Conservation (phyloP, 345 rosid species). For the Litchi chinensis region DNA sequence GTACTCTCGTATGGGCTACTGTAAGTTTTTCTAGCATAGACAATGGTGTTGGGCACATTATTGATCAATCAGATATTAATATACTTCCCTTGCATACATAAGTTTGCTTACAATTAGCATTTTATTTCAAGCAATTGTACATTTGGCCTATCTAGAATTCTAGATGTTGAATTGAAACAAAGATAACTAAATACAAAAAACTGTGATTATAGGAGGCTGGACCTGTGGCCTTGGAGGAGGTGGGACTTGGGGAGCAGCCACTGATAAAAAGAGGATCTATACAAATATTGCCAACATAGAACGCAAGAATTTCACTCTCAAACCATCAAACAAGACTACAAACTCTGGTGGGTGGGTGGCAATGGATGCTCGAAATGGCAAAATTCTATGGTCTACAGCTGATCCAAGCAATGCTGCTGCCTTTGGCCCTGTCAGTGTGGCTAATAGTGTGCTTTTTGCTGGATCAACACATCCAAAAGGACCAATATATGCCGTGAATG, state of each 20-base stretch:
- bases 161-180: no score
- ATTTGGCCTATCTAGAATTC: no score
- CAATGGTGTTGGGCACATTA: no score
- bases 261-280: conserved; percentile 30
- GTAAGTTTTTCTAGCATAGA: conserved; percentile 22
- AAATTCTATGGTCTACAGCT: conserved; percentile 27
- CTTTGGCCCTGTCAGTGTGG: conserved; percentile 29
- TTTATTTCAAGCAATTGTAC: no score
- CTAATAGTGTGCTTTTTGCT: conserved; percentile 26
- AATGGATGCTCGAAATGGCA: conserved; percentile 24
- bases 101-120: no score
- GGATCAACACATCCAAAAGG: conserved; percentile 26
- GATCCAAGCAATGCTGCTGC: conserved; percentile 22
- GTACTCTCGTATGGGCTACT: conserved; percentile 43
- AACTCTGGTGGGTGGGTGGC: conserved; percentile 34
- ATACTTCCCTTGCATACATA: no score
- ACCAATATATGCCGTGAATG: conserved; percentile 28
- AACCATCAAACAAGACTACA: conserved; percentile 17
- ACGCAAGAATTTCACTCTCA: conserved; percentile 31
- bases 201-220: conserved; percentile 24
- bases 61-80: no score
- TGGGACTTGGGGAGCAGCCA: conserved; percentile 40
- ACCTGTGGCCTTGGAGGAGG: conserved; percentile 34
- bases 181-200: no score
- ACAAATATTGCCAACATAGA: conserved; percentile 33